Evolutionary conservation across 192 early-diverging fungal species (phyloP), one percentile per base, ranked within the genome.

Genomic region (Backusella macrospora): DNA sequence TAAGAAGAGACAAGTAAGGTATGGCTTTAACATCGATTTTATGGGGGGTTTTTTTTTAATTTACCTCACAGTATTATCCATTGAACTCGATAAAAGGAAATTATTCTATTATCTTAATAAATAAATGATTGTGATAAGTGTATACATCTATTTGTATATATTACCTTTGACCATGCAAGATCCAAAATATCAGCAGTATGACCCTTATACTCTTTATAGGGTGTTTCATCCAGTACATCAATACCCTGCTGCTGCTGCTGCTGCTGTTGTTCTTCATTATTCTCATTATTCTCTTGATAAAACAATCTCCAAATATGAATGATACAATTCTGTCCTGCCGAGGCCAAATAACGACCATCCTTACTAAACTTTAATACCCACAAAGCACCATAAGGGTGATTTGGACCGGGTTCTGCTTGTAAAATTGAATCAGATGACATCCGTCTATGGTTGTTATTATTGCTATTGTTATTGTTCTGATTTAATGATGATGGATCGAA

Each of bases 361-460:
- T 86, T 81, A 74, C 91, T 94, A 69, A 94, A 95, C 72, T 90
- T 81, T 77, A 93, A 80, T 0, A 86, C 75, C 91, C 93, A 95
- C 34, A 96, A 78, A 4, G 90, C 86, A 7, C 74, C 77, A 38
- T 74, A 44, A 23, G 26, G 55, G 0, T 37, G 29, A 13, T 34
- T 40, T 8, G 71, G 44, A 13, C n/a, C 9, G 16, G 38, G 55
- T 15, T 59, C 43, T 1, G 15, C 26, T 4, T 4, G 10, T 34
- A 34, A 34, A 0, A 34, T 34, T 12, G 68, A 37, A n/a, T 45
- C 43, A 59, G 38, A 42, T 43, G 47, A 37, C 8, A 62, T 37
- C 0, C 29, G 29, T 34, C 29, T 34, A 34, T 34, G 0, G 29
- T 34, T 34, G 2, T 34, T 34, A 34, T 34, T 34, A 34, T 34